These are phyloP conservation scores for Sonneratia caseolaris DNA, from an alignment of 345 rosid species.

Conservation along the genomic window DNA sequence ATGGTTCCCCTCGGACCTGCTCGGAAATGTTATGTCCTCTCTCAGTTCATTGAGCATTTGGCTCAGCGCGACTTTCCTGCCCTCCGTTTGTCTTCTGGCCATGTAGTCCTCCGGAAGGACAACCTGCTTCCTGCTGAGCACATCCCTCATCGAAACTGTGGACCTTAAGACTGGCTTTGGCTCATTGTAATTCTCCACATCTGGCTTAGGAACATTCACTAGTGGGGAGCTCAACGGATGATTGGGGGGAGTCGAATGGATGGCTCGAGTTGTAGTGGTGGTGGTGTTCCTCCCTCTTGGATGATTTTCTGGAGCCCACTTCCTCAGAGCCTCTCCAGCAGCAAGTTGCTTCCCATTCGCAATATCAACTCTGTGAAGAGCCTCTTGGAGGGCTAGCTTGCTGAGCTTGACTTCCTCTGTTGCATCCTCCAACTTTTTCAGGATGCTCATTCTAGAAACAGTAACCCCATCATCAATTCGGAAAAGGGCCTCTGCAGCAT, in stretches of 20 bases:
- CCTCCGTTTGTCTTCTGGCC: conserved; percentile 28
- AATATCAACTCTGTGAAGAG: conserved; percentile 54
- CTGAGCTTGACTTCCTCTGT: conserved; percentile 60
- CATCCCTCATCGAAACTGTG: conserved; percentile 83
- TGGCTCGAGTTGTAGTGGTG: conserved; percentile 18
- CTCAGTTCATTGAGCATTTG: conserved; percentile 80
- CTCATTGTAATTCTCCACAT: conserved; percentile 14
- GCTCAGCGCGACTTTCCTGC: conserved; percentile 67
- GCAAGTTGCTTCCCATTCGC: conserved; percentile 70
- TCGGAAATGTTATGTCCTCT: conserved; percentile 48
- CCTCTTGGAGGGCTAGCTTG: conserved; percentile 63
- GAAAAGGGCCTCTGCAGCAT: conserved; percentile 15
- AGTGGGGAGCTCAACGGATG: conserved; percentile 30
- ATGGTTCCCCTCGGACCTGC: conserved; percentile 32
- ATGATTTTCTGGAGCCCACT: conserved; percentile 47
- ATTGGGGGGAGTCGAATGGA: conserved; percentile 24
- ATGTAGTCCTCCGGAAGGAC: conserved; percentile 30
- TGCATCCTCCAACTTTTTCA: conserved; percentile 77
- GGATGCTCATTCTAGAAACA: conserved; percentile 31
- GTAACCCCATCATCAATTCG: conserved; percentile 20
- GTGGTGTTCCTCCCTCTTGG: conserved; percentile 16
- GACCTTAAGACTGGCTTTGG: conserved; percentile 49
- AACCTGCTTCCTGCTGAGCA: conserved; percentile 76
- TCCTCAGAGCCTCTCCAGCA: conserved; percentile 63
- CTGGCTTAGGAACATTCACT: conserved; percentile 24